Conservation (phyloP, 257 asterid genomes). For the Coffea canephora region DNA sequence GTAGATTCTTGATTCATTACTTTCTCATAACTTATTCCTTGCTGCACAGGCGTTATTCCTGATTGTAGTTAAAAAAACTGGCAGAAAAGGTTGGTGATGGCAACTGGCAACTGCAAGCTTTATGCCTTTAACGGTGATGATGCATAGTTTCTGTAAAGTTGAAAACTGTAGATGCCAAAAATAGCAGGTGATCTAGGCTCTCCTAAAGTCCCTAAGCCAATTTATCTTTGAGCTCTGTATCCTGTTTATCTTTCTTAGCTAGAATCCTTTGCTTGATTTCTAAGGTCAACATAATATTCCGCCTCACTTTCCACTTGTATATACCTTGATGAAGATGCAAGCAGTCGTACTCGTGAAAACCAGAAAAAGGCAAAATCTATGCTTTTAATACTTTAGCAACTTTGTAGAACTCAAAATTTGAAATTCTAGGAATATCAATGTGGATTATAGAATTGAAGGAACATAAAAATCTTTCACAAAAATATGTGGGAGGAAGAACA, state of each 20-base stretch:
- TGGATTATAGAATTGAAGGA: too few relatives aligned
- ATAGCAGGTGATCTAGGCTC: background rate
- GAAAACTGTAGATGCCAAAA: background rate
- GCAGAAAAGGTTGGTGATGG: slow-evolving; percentile 11
- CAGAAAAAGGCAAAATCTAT: background rate
- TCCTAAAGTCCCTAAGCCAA: background rate
- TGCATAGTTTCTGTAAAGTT: slow-evolving; percentile 17
- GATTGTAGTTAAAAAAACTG: slow-evolving; percentile 10
- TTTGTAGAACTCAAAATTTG: too few relatives aligned
- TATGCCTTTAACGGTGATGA: slow-evolving; percentile 10
- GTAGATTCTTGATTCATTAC: slow-evolving; percentile 28
- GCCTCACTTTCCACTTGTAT: background rate
- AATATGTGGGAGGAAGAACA: too few relatives aligned
- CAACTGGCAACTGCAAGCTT: slow-evolving; percentile 10
- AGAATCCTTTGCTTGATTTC: too few relatives aligned
- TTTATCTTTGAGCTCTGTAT: background rate
- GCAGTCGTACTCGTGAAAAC: background rate
- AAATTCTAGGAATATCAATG: too few relatives aligned
- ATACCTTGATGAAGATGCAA: slow-evolving; percentile 9
- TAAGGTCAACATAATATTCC: background rate
- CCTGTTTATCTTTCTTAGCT: background rate
- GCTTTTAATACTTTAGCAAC: too few relatives aligned
- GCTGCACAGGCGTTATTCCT: slow-evolving; percentile 29
- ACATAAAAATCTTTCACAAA: too few relatives aligned
- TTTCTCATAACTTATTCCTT: slow-evolving; percentile 34